A percentile compares a stretch with the other conserved stretches of the same genome.
Evolutionary conservation across 1,284 basidiomycete species (phyloP).

Genomic region (Puccinia brachypodii): DNA sequence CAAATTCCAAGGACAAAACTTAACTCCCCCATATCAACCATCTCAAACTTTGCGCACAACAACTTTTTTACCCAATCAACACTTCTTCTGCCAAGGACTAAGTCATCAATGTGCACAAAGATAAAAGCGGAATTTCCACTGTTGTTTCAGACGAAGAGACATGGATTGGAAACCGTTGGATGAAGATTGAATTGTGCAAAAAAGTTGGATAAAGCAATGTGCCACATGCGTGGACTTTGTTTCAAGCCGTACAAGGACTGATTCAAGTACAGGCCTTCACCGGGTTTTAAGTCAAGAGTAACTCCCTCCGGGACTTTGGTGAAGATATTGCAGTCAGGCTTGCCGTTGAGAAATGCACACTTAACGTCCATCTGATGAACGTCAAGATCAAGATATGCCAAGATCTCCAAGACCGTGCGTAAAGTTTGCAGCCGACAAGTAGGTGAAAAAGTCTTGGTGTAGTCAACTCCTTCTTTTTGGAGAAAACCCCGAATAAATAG

Average conservation of each 20-base stretch:
- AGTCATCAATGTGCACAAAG: background rate
- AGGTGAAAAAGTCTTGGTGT: background rate
- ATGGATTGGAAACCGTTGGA: background rate
- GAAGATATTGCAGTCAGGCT: background rate
- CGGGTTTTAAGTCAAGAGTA: background rate
- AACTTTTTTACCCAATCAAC: background rate
- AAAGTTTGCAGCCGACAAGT: constrained; percentile 7
- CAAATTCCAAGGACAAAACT: background rate
- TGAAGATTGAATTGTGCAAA: background rate
- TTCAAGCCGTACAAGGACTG: constrained; percentile 29
- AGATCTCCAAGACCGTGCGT: background rate
- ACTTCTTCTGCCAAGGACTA: background rate
- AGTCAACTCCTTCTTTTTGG: constrained; percentile 35
- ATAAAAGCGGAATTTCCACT: background rate
- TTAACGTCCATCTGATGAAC: constrained; percentile 15
- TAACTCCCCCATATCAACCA: background rate
- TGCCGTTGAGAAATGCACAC: constrained; percentile 14
- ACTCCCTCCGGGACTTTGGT: background rate
- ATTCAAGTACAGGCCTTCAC: constrained; percentile 13
- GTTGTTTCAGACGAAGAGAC: background rate
- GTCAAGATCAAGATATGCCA: background rate
- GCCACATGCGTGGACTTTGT: constrained; percentile 13
- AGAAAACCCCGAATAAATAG: constrained; percentile 14
- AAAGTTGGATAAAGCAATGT: background rate
- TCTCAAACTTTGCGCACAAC: background rate